phyloP scores from a whole-genome alignment of 768 basidiomycete species.

The Suillus cothurnatus region DNA sequence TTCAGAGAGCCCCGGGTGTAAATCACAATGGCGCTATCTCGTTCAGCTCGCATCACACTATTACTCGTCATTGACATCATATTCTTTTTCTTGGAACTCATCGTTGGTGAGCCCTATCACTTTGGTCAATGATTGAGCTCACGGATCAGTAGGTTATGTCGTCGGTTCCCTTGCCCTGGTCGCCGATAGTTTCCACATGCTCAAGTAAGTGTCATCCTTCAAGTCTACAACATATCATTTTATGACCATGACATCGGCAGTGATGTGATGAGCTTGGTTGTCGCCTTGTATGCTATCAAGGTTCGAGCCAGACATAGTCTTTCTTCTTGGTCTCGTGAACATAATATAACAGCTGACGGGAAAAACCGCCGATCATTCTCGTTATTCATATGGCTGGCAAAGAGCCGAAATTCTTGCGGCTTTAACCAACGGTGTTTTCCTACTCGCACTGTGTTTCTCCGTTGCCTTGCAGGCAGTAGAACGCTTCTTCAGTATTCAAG shows the following conservation, averaged over 20 bases:
- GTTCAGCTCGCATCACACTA: conserved; percentile 72
- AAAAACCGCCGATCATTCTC: conserved; percentile 58
- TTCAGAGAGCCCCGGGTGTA: not conserved
- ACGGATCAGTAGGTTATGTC: conserved; percentile 67
- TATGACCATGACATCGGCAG: conserved; percentile 42
- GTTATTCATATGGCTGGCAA: conserved; percentile 98
- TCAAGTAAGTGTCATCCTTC: conserved; percentile 68
- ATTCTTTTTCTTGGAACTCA: conserved; percentile 87
- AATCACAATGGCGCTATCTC: conserved; percentile 47
- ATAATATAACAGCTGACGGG: conserved; percentile 58
- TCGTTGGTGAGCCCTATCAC: conserved; percentile 55
- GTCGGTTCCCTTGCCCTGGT: conserved; percentile 94
- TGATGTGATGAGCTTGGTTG: conserved; percentile 94
- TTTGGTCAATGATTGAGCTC: not conserved
- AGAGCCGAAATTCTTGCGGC: conserved; percentile 96
- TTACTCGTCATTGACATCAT: conserved; percentile 82
- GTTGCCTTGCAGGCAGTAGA: conserved; percentile 91
- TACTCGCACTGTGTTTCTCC: conserved; percentile 94
- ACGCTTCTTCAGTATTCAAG: conserved; percentile 84
- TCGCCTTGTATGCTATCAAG: conserved; percentile 96
- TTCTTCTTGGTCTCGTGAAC: not conserved
- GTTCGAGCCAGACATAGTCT: conserved; percentile 32
- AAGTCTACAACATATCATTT: conserved; percentile 12
- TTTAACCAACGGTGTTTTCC: conserved; percentile 93
- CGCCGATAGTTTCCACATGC: conserved; percentile 98